Conservation (phyloP, 208 protist genomes). For the Trypanosoma theileri region DNA sequence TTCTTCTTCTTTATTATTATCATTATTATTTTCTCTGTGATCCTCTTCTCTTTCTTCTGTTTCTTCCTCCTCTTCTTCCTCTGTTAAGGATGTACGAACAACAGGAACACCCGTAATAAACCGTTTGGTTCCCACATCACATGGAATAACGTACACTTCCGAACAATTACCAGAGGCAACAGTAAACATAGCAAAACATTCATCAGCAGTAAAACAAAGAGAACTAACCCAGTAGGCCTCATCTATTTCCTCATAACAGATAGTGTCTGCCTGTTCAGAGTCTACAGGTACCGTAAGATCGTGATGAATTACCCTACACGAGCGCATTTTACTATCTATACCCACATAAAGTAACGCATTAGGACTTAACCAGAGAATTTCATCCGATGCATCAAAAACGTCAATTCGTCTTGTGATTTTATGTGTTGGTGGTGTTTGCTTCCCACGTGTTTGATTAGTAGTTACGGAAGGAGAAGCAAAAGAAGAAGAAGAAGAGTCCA, state of each 20-base stretch:
- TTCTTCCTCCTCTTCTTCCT: too few relatives aligned
- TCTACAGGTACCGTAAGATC: conserved; percentile 32
- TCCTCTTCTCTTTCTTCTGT: neutral
- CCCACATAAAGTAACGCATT: conserved; percentile 55
- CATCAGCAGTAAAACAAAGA: conserved; percentile 51
- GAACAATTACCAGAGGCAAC: conserved; percentile 45
- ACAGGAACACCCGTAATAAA: conserved; percentile 23
- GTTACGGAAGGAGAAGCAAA: neutral
- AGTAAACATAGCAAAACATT: conserved; percentile 46
- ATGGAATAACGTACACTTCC: conserved; percentile 48
- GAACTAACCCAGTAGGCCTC: conserved; percentile 62
- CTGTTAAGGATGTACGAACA: neutral
- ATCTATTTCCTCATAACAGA: conserved; percentile 66
- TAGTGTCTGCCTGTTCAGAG: conserved; percentile 23
- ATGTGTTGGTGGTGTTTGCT: conserved; percentile 32
- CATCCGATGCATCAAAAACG: conserved; percentile 50
- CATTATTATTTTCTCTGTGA: neutral
- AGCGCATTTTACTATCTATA: conserved; percentile 53
- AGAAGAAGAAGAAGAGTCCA: neutral
- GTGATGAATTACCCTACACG: conserved; percentile 59
- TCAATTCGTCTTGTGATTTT: conserved; percentile 43
- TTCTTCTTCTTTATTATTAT: neutral
- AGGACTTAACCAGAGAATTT: conserved; percentile 56
- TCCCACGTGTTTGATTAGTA: neutral
- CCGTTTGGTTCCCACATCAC: conserved; percentile 11